Evolutionary conservation across 306 rosid species (phyloP).

Genomic region (Styphnolobium japonicum): DNA sequence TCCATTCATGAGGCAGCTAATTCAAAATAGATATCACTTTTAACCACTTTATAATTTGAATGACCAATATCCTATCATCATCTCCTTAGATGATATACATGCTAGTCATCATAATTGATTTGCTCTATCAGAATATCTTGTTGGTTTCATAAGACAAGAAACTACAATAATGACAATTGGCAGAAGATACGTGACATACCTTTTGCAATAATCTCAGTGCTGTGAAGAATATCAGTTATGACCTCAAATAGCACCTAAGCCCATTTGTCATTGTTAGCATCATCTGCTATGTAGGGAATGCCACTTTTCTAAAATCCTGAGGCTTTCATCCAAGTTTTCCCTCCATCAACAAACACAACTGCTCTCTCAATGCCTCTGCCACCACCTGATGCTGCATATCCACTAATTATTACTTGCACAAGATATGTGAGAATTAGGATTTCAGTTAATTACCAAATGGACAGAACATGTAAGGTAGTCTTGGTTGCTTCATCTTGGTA

Average conservation of each 20-base stretch:
- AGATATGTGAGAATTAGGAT: conserved; percentile 15
- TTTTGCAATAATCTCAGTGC: conserved; percentile 80
- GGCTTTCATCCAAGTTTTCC: conserved; percentile 84
- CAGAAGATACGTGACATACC: conserved; percentile 46
- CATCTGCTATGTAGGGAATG: conserved; percentile 56
- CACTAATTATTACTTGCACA: conserved; percentile 69
- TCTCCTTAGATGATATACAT: not conserved
- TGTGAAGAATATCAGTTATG: conserved; percentile 48
- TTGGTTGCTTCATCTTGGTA: not conserved
- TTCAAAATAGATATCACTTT: not conserved
- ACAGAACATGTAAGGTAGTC: not conserved
- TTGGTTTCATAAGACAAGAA: not conserved
- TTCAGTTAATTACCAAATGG: not conserved
- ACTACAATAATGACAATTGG: not conserved
- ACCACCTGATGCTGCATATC: conserved; percentile 90
- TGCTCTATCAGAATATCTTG: not conserved
- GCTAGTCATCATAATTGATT: not conserved
- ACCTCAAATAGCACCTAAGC: conserved; percentile 94
- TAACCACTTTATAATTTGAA: not conserved
- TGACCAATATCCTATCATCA: not conserved
- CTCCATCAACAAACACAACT: conserved; percentile 85
- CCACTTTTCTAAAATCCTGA: conserved; percentile 61
- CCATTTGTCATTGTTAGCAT: conserved; percentile 74
- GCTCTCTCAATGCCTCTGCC: conserved; percentile 95
- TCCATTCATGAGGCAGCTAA: not conserved